phyloP scores from a whole-genome alignment of 352 stramenopile species.

The Sclerospora graminicola region DNA sequence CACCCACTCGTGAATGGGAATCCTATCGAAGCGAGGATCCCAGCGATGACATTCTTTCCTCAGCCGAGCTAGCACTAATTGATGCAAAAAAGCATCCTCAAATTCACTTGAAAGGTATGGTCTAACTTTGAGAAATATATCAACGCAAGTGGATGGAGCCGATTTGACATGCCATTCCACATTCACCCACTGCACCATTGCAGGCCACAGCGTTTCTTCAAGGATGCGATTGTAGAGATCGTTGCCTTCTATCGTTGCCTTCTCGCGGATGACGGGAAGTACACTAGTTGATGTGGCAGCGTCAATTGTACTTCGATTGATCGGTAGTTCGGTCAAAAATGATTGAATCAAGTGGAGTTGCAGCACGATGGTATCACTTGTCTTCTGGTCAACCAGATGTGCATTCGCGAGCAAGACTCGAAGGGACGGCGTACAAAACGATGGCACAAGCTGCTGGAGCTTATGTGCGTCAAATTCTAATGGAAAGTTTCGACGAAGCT shows the following conservation, averaged over 20 bases:
- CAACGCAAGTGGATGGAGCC: slow-evolving; percentile 26
- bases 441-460: slow-evolving; percentile 56
- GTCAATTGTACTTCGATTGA: slow-evolving; percentile 1
- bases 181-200: slow-evolving; percentile 54
- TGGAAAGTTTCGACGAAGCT: slow-evolving; percentile 36
- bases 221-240: slow-evolving; percentile 74
- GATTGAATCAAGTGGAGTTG: slow-evolving; percentile 48
- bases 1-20: slow-evolving; percentile 71
- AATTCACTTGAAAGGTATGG: slow-evolving; percentile 44
- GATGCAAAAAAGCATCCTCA: slow-evolving; percentile 37
- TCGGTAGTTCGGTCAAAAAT: slow-evolving; percentile 46
- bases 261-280: slow-evolving; percentile 60
- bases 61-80: slow-evolving; percentile 58
- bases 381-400: slow-evolving; percentile 28
- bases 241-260: slow-evolving; percentile 38
- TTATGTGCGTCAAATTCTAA: slow-evolving; percentile 71
- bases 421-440: slow-evolving; percentile 50
- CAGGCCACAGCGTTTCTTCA: slow-evolving; percentile 65
- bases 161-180: slow-evolving; percentile 46
- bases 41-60: slow-evolving; percentile 62
- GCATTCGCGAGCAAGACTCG: slow-evolving; percentile 33
- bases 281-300: slow-evolving; percentile 15
- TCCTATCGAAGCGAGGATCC: slow-evolving; percentile 32
- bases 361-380: slow-evolving; percentile 17
- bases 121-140: slow-evolving; percentile 35